phyloP scores from a whole-genome alignment of 192 early-diverging fungal species.

The Allomyces macrogynus region DNA sequence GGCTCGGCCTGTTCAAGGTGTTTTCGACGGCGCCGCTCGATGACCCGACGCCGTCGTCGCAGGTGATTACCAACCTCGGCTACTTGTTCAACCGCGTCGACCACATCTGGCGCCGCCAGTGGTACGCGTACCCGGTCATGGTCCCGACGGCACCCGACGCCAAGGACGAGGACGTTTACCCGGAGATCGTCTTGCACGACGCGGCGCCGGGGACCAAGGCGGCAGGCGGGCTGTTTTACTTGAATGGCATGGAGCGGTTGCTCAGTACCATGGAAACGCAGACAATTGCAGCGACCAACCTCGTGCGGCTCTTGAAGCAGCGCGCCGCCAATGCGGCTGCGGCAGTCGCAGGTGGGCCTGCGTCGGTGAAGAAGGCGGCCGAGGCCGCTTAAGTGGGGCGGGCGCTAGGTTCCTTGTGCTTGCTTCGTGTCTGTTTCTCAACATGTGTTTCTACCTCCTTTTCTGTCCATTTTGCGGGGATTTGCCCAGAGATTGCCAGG shows the following conservation, averaged over 20 bases:
- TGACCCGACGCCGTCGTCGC: background rate
- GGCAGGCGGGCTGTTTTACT: background rate
- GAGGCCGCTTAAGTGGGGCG: too few relatives aligned
- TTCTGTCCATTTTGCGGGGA: too few relatives aligned
- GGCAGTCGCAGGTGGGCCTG: too few relatives aligned
- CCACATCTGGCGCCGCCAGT: background rate
- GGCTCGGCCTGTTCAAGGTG: background rate
- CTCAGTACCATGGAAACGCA: background rate
- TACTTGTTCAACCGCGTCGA: background rate
- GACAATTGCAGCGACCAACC: background rate
- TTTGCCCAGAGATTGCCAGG: too few relatives aligned
- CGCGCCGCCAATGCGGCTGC: background rate
- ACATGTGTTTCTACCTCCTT: too few relatives aligned
- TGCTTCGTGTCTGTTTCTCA: too few relatives aligned
- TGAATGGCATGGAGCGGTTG: background rate
- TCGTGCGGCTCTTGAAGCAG: background rate
- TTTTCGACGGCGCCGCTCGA: background rate
- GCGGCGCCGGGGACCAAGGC: too few relatives aligned
- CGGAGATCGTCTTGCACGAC: background rate
- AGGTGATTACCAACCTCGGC: too few relatives aligned
- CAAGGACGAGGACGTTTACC: background rate
- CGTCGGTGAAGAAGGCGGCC: too few relatives aligned
- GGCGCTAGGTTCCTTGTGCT: too few relatives aligned
- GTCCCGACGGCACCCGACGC: background rate
- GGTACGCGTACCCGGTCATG: background rate